Evolutionary conservation across 2,329 filamentous ascomycete genomes (phyloP), one percentile per base, ranked within the genome.

Genomic region (Penicillium aurantiogriseum): DNA sequence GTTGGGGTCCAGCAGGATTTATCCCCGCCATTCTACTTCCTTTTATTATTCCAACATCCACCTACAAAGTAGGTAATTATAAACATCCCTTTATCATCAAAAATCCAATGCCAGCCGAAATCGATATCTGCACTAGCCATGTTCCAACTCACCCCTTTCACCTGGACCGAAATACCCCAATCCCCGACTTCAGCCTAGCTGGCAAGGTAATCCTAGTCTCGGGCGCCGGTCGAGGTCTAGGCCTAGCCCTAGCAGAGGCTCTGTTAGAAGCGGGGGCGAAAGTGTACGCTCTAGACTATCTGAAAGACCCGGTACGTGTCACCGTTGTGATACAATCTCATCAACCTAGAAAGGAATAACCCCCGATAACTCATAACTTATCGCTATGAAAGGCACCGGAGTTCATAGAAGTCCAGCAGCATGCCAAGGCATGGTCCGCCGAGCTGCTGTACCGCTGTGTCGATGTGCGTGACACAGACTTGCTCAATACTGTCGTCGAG

Each of bases 381-480:
- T 40, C 23, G 3, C 17, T 13, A 11, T 10, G 2, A 35, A 47
- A 47, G 45, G 4, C 21, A 36, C 15, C 15, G 15, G 45, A 47
- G 15, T 36, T 36, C 31, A 25, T 8, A 11, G 0, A 47, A 11
- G 5, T 35, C 15, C 31, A 47, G 31, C 45, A n/a, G 15, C 15
- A 21, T 5, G 15, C 21, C 9, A 35, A 35, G 15, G 5, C 5
- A 9, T 36, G 5, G 15, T 2, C 81, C 62, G 87, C 86, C 1
- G 83, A 82, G 45, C 75, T 94, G 40, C 81, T 86, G 51, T 96
- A 95, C 78, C 86, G 88, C 68, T 85, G 87, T 63, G 84, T 92
- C 58, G 91, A 96, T 70, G 90, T 96, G 19, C 85, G 90, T 23
- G 86, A 93, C 69, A 85, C 88, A 19, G 77, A 80, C 3, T 74